phyloP scores from a whole-genome alignment of 345 rosid species.

The Brassica cretica region DNA sequence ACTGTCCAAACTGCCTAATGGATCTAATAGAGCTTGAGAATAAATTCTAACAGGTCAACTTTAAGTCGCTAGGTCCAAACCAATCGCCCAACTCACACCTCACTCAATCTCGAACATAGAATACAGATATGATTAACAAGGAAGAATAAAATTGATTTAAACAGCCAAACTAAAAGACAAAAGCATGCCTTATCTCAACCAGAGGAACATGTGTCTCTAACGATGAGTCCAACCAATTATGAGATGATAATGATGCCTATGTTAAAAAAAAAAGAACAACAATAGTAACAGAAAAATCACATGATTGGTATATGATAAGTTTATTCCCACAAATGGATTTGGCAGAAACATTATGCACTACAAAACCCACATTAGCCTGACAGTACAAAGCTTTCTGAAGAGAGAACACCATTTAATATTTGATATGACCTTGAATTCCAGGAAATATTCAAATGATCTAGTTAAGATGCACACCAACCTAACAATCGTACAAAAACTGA shows the following conservation, averaged over 20 bases:
- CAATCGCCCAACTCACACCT: too few species aligned
- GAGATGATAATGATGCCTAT: constrained; percentile 56
- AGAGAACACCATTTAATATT: constrained; percentile 1
- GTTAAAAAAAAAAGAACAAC: constrained; percentile 20
- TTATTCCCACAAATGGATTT: neutral
- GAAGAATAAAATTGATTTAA: constrained; percentile 9
- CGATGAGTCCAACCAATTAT: constrained; percentile 70
- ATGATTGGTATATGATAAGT: constrained; percentile 8
- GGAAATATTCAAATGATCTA: neutral
- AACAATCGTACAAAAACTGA: neutral
- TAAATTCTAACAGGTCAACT: neutral
- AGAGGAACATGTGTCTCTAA: constrained; percentile 78
- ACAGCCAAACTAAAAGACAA: neutral
- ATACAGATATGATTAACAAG: neutral
- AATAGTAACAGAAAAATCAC: constrained; percentile 1
- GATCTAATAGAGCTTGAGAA: neutral
- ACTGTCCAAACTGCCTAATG: constrained; percentile 11
- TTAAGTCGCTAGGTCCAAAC: too few species aligned
- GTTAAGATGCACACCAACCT: constrained; percentile 12
- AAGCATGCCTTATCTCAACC: constrained; percentile 82
- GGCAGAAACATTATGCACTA: too few species aligned
- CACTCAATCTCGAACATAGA: too few species aligned
- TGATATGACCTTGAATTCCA: neutral
- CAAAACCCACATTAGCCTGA: too few species aligned
- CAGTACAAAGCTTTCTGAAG: constrained; percentile 1